Conservation (phyloP, 228 moss, liverwort and hornwort genomes). For the Sphagnum magellanicum region DNA sequence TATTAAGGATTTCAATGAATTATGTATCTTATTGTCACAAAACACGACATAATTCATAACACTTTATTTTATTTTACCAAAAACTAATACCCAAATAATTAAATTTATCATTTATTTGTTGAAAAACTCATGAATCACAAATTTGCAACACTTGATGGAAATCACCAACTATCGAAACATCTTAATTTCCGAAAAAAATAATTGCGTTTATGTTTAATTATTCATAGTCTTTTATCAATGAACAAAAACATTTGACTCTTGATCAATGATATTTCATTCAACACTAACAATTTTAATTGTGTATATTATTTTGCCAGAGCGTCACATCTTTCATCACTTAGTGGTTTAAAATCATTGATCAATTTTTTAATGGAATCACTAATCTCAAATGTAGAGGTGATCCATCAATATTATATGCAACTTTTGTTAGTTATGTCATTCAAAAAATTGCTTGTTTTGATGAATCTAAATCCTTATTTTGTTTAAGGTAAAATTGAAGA, state of each 20-base stretch:
- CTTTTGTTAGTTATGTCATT: background rate
- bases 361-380: background rate
- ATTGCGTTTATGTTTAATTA: background rate
- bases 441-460: background rate
- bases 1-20: background rate
- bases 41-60: background rate
- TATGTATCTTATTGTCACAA: background rate
- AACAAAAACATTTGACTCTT: background rate
- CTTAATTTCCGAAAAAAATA: background rate
- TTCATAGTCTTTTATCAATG: background rate
- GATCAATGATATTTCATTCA: background rate
- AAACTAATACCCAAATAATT: background rate
- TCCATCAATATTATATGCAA: background rate
- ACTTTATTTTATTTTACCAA: background rate
- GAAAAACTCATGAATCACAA: background rate
- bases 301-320: background rate
- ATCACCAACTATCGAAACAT: background rate
- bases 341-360: background rate
- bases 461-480: background rate
- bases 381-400: background rate
- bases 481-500: background rate
- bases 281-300: background rate
- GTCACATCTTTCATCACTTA: background rate
- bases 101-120: background rate
- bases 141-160: background rate